Evolutionary conservation across 345 rosid genomes (phyloP).

Genomic region (Erodium maritimum): DNA sequence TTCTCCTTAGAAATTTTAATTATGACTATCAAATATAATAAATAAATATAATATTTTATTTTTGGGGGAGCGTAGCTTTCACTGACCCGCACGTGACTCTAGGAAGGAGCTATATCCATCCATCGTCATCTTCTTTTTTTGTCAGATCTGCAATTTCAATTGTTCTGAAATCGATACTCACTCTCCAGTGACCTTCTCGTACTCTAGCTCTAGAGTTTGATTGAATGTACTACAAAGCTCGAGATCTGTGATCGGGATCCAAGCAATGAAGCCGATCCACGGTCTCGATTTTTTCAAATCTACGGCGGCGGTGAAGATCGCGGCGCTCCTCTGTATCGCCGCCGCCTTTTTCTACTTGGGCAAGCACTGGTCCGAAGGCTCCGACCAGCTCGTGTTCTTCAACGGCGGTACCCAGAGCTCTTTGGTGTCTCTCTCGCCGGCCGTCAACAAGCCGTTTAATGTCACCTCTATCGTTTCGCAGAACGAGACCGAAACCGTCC

Average conservation of each 20-base stretch:
- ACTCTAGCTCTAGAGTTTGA: too few species aligned
- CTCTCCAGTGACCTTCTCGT: not conserved
- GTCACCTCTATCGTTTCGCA: slow-evolving; percentile 28
- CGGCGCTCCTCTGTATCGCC: slow-evolving; percentile 41
- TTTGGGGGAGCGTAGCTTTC: too few species aligned
- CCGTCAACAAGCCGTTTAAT: slow-evolving; percentile 31
- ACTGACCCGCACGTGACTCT: not conserved
- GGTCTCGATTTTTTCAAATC: slow-evolving; percentile 29
- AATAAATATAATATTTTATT: too few species aligned
- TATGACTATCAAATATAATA: too few species aligned
- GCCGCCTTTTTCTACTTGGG: slow-evolving; percentile 74
- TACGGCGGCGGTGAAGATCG: slow-evolving; percentile 29
- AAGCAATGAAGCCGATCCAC: slow-evolving; percentile 37
- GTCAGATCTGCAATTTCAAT: not conserved
- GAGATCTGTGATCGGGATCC: not conserved
- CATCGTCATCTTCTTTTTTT: not conserved
- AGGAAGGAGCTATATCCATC: too few species aligned
- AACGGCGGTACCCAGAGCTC: slow-evolving; percentile 16
- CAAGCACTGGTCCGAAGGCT: slow-evolving; percentile 65
- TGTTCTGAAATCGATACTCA: not conserved
- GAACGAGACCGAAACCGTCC: slow-evolving; percentile 13
- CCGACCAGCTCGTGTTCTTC: slow-evolving; percentile 70
- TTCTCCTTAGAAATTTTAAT: too few species aligned
- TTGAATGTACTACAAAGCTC: not conserved
- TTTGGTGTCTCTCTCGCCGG: slow-evolving; percentile 51